Base-by-base conservation (phyloP, 108 stramenopile genomes). In the Asterionellopsis glacialis region DNA sequence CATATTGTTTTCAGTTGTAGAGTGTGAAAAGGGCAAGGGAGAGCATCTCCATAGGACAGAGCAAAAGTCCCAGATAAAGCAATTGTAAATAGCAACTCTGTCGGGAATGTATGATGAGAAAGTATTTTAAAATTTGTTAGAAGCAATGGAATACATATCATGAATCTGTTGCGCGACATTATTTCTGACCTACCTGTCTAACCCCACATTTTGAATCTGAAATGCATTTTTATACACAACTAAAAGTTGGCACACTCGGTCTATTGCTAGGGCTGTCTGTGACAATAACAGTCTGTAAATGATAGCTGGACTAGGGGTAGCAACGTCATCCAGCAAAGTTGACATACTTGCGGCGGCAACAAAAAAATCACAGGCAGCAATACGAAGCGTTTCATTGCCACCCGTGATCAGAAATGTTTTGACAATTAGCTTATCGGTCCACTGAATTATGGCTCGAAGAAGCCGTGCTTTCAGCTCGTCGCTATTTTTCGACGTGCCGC, bases 31-130 rank as follows among this genome's bases (percentile, higher is more conserved):
- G 16, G 47, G 47, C 2, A 48, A 9, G 1, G 50, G 50, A 9
- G 50, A 39, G 26, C 49, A 50, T 27, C 61, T 18, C 58, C 58
- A 59, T 15, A 59, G 58, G 4, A 59, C 42, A 18, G 58, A 21
- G 10, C 58, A 59, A 44, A 48, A 59, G 10, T 59, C 58, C 42
- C 43, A 59, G 4, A 59, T 16, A 24, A 44, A 59, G 42, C 58
- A 59, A 22, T 59, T 59, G 58, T 39, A 59, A 22, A 48, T 25
- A n/a, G 21, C 9, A 26, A 59, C 42, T 4, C 58, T 22, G 22
- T 48, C 47, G 7, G 25, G 27, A 25, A 16, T 5, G 47, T 1
- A 48, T 44, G 43, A 44, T 44, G 43, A 44, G 43, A 14, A 13
- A 11, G 43, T 13, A 44, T 44, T 11, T 13, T 13, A 44, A 11